Conservation (phyloP, 441 rosid species). For the Aleurites moluccanus region DNA sequence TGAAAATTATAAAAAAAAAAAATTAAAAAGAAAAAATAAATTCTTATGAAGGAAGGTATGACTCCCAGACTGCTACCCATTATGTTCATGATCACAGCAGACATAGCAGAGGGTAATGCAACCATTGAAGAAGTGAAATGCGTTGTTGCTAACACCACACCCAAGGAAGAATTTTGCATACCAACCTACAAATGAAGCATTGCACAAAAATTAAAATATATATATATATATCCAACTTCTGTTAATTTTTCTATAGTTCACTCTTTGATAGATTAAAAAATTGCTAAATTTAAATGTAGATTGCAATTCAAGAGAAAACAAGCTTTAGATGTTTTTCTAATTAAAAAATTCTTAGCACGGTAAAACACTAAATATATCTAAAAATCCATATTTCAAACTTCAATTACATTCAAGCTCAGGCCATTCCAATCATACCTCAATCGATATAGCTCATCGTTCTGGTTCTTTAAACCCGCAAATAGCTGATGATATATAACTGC, state of each 20-base stretch:
- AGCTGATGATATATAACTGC: conserved; percentile 52
- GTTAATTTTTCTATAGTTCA: neutral
- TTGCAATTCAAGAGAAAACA: neutral
- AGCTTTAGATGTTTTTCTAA: too few species aligned
- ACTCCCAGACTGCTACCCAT: conserved; percentile 63
- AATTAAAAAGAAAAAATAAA: too few species aligned
- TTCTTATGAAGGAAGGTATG: too few species aligned
- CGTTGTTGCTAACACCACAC: conserved; percentile 60
- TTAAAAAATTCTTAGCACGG: neutral
- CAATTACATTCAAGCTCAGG: neutral
- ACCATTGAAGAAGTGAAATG: conserved; percentile 66
- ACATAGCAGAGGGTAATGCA: conserved; percentile 58
- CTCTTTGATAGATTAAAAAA: neutral
- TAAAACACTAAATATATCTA: neutral
- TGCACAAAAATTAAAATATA: too few species aligned
- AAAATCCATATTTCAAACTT: neutral
- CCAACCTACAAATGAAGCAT: conserved; percentile 45
- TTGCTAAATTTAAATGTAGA: neutral
- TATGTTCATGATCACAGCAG: conserved; percentile 63
- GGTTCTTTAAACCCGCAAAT: conserved; percentile 47
- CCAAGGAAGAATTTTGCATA: conserved; percentile 68
- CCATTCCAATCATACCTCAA: conserved; percentile 40
- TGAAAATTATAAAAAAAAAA: too few species aligned
- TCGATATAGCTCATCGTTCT: conserved; percentile 56
- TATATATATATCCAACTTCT: neutral